Evolutionary conservation across 805 yeast species (phyloP).

Genomic region (Candida boidinii): DNA sequence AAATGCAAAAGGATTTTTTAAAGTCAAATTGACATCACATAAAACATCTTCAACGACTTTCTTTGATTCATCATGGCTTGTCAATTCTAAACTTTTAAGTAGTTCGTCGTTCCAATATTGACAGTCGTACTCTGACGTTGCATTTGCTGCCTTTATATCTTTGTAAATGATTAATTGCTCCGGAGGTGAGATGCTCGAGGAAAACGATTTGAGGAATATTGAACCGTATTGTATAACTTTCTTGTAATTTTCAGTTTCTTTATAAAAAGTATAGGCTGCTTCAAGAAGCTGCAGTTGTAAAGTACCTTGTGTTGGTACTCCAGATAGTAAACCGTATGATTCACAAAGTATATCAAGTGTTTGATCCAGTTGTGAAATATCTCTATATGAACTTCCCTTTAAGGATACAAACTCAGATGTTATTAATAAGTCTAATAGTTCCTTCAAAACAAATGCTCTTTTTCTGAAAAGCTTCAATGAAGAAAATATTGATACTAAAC

Average conservation of each 20-base stretch:
- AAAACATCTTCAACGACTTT: constrained; percentile 53
- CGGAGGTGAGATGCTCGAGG: constrained; percentile 41
- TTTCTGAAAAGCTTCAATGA: constrained; percentile 58
- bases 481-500: constrained; percentile 57
- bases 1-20: constrained; percentile 78
- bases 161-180: constrained; percentile 44
- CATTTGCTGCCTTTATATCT: constrained; percentile 23
- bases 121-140: constrained; percentile 8
- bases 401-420: constrained; percentile 6
- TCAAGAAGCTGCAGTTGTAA: constrained; percentile 32
- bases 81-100: constrained; percentile 15
- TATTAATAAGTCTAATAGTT: constrained; percentile 43
- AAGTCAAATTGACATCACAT: constrained; percentile 42
- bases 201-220: constrained; percentile 45
- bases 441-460: constrained; percentile 57
- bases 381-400: constrained; percentile 4
- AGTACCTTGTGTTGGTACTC: background rate
- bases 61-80: constrained; percentile 4
- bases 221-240: constrained; percentile 40
- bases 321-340: constrained; percentile 39
- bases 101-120: constrained; percentile 72
- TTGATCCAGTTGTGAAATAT: constrained; percentile 8
- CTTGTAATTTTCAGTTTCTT: constrained; percentile 36
- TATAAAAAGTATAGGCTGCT: constrained; percentile 44
- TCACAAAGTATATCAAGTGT: constrained; percentile 38